These are phyloP conservation scores for Dryadomyces sulphureus DNA, from an alignment of 2,329 filamentous ascomycete genomes.

Conservation along the genomic window DNA sequence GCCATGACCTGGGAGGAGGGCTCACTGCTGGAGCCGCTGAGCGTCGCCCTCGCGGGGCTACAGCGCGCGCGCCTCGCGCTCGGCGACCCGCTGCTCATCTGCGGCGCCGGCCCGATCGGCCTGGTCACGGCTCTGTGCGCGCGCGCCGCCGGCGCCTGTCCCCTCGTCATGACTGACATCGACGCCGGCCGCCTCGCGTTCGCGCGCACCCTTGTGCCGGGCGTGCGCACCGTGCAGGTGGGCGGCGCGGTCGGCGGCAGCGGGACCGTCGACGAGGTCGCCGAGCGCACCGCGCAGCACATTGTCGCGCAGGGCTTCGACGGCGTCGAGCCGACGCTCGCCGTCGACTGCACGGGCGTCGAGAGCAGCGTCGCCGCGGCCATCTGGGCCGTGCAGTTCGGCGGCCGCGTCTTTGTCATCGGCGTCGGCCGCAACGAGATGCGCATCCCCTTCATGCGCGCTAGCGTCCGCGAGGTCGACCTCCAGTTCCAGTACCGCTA, in stretches of 20 bases:
- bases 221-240: constrained; percentile 68
- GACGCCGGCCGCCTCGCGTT: constrained; percentile 74
- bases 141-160: constrained; percentile 74
- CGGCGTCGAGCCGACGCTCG: constrained; percentile 65
- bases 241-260: constrained; percentile 18
- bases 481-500: constrained; percentile 96
- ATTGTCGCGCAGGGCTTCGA: constrained; percentile 55
- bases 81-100: constrained; percentile 78
- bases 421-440: constrained; percentile 94
- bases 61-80: constrained; percentile 68
- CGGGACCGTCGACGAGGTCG: constrained; percentile 28
- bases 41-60: constrained; percentile 76
- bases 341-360: constrained; percentile 88
- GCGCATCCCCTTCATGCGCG: constrained; percentile 86
- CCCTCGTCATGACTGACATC: constrained; percentile 89
- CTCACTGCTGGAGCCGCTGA: constrained; percentile 77
- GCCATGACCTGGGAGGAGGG: constrained; percentile 83
- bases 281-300: constrained; percentile 56
- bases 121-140: constrained; percentile 76
- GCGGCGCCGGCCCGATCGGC: constrained; percentile 87
- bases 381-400: constrained; percentile 85
- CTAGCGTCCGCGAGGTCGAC: constrained; percentile 83
- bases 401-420: constrained; percentile 93
- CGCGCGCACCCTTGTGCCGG: constrained; percentile 68
- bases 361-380: constrained; percentile 76